Evolutionary conservation across 1,284 basidiomycete genomes (phyloP), one percentile per base, ranked within the genome.

Genomic region (Cryptococcus jaspeensis): DNA sequence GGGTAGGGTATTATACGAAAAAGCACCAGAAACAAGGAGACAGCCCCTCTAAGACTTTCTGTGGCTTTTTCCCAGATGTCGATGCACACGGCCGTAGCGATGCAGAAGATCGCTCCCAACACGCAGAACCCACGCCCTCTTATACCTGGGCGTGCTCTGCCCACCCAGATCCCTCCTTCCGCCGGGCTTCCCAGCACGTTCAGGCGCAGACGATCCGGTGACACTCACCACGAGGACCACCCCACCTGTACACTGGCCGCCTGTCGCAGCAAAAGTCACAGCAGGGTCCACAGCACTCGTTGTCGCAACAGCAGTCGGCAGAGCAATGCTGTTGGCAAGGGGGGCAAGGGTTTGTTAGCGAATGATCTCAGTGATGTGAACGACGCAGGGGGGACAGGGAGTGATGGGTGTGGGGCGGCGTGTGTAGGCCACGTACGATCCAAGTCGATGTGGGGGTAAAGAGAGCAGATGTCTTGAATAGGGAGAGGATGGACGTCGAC

Each of bases 231-330:
- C 51, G 46, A 41, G 56, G 45, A 40, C 35, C 37, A 3, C 25
- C 4, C 41, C 36, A 32, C 43, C 52, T 40, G 25, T 46, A 53
- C 11, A 18, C 9, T 13, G 38, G 22, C 32, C 36, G 46, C 18
- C 48, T 53, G 49, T 57, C 51, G 49, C 59, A 61, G 36, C 59
- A 61, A 35, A 50, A 58, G 37, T 61, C 59, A 38, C 59, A 58
- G 25, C 46, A 44, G 7, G 49, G 53, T 23, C 59, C 56, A 50
- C 59, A 61, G 23, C 53, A 61, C 23, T 46, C 45, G 53, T 61
- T 56, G 43, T 60, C 59, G 32, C 59, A 60, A 50, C 59, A 60
- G 40, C 59, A 60, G 39, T 60, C 55, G 44, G 44, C 47, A 22
- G 52, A 56, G 43, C 52, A 51, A 43, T 60, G 59, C 59, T 60